Conservation (phyloP, 164 flowering plant species). For the Magnolia changhungtana region DNA sequence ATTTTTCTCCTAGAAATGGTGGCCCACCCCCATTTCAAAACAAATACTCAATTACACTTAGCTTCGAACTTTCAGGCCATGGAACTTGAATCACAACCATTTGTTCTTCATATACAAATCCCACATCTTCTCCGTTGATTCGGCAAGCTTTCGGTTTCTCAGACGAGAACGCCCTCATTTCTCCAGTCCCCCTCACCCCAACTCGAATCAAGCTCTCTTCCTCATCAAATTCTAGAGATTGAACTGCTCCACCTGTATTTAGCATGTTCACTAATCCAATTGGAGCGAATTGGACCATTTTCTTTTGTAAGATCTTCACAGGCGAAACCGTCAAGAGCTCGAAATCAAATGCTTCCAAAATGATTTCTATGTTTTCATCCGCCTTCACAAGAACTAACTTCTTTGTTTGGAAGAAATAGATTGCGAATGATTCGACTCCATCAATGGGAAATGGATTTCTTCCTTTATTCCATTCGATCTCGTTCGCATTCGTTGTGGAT, state of each 20-base stretch:
- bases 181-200: constrained; percentile 68
- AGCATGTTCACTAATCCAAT: constrained; percentile 87
- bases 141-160: constrained; percentile 44
- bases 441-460: constrained; percentile 43
- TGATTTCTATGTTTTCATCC: constrained; percentile 33
- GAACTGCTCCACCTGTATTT: constrained; percentile 74
- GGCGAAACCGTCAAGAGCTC: constrained; percentile 84
- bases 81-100: constrained; percentile 64
- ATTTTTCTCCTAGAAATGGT: too few relatives aligned
- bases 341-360: constrained; percentile 62
- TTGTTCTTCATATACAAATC: constrained; percentile 41
- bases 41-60: constrained; percentile 42
- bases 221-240: constrained; percentile 31
- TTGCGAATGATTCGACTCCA: constrained; percentile 46
- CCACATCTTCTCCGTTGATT: constrained; percentile 49
- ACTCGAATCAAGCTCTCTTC: constrained; percentile 27
- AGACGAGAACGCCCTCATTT: constrained; percentile 59
- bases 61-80: constrained; percentile 46
- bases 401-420: constrained; percentile 49
- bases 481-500: constrained; percentile 32
- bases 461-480: constrained; percentile 73
- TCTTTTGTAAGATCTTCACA: constrained; percentile 26
- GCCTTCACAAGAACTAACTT: constrained; percentile 46
- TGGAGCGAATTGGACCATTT: constrained; percentile 60
- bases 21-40: constrained; percentile 28